Percentiles rank a stretch among this genome's conserved stretches.
Conservation (phyloP, 2,329 filamentous ascomycete genomes). For the Aspergillus phoenicis region DNA sequence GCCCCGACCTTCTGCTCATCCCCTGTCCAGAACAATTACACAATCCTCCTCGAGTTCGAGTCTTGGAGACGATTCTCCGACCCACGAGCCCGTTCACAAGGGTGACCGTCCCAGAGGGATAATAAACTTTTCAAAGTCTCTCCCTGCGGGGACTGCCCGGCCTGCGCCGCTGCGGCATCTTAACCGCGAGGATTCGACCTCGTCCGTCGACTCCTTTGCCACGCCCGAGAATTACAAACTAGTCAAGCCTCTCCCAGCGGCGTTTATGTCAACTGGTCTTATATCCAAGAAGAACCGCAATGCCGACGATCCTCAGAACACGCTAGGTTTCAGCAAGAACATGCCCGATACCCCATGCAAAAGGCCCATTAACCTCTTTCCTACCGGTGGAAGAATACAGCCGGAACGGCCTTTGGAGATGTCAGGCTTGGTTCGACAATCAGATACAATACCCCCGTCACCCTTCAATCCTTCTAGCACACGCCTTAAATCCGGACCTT, state of each 20-base stretch:
- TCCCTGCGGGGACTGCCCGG: constrained; percentile 67
- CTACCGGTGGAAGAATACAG: constrained; percentile 59
- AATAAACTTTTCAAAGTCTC: constrained; percentile 70
- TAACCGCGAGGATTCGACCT: constrained; percentile 53
- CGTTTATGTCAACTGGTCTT: constrained; percentile 91
- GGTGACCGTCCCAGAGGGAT: constrained; percentile 56
- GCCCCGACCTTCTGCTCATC: constrained; percentile 63
- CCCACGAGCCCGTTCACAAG: constrained; percentile 60
- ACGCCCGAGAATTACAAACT: constrained; percentile 77
- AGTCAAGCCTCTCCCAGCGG: constrained; percentile 74
- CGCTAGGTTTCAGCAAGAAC: constrained; percentile 58
- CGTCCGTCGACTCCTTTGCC: constrained; percentile 60
- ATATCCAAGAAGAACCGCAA: constrained; percentile 93
- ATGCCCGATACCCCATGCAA: constrained; percentile 98
- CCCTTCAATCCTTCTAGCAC: constrained; percentile 70
- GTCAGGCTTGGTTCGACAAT: constrained; percentile 66
- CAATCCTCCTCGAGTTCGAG: constrained; percentile 84
- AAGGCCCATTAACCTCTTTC: constrained; percentile 71
- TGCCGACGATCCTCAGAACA: constrained; percentile 65
- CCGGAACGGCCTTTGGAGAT: constrained; percentile 64
- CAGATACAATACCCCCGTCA: constrained; percentile 78
- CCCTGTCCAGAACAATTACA: constrained; percentile 81
- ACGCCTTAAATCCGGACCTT: constrained; percentile 67
- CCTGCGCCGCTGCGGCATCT: constrained; percentile 49
- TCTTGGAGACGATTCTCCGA: constrained; percentile 71